Conservation (phyloP, 2,329 filamentous ascomycete species). For the Phyllosticta citriasiana region DNA sequence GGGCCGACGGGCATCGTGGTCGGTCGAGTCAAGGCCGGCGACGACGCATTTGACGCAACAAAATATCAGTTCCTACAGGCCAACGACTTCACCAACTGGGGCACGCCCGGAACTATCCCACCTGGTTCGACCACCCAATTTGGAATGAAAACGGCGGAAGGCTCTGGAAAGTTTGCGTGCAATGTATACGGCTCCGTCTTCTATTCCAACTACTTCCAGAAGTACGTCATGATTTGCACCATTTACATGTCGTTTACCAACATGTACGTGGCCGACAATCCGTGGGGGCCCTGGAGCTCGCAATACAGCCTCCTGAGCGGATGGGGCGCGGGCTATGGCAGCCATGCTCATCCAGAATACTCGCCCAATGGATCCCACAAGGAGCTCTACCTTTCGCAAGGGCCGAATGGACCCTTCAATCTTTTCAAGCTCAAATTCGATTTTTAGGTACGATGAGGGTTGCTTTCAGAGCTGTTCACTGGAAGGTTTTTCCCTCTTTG, state of each 20-base stretch:
- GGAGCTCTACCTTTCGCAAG: constrained; percentile 7
- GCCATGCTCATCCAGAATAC: constrained; percentile 3
- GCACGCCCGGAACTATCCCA: background rate
- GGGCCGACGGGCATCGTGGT: constrained; percentile 7
- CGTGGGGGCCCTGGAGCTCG: constrained; percentile 6
- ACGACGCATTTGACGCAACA: constrained; percentile 3
- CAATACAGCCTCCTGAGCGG: background rate
- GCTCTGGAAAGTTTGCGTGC: background rate
- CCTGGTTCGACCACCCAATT: background rate
- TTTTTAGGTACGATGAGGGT: background rate
- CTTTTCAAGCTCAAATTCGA: constrained; percentile 9
- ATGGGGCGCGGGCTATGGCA: background rate
- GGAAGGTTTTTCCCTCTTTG: background rate
- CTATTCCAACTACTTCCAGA: constrained; percentile 1
- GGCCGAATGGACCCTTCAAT: constrained; percentile 7
- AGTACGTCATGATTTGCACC: constrained; percentile 9
- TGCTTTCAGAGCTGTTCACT: background rate
- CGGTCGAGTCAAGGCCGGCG: constrained; percentile 5
- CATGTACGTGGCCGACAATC: constrained; percentile 5
- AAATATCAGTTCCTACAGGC: constrained; percentile 5
- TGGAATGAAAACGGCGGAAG: constrained; percentile 3
- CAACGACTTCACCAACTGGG: background rate
- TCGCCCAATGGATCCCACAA: background rate
- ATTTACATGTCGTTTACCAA: background rate
- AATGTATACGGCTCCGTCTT: constrained; percentile 5